Conservation (phyloP, 495 filamentous ascomycete genomes). For the Sabuloglossum arenarium region DNA sequence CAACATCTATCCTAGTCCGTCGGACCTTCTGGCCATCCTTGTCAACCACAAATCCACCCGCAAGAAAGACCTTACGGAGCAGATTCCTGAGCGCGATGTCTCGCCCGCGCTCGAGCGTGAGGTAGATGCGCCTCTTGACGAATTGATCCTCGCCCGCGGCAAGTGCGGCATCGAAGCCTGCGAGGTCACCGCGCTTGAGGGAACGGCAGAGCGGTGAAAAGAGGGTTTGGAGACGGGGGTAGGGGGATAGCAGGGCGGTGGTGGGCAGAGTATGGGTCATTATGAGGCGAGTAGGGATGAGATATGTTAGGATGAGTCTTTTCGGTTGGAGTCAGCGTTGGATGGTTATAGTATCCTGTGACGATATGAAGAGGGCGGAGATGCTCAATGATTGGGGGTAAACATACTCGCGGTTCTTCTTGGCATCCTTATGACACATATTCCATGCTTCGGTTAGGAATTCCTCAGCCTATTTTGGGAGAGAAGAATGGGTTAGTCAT, state of each 20-base stretch:
- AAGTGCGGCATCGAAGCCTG: slow-evolving; percentile 68
- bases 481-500: neutral
- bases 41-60: slow-evolving; percentile 51
- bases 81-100: slow-evolving; percentile 83
- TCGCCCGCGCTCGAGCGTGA: slow-evolving; percentile 77
- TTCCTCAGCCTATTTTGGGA: slow-evolving; percentile 42
- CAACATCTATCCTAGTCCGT: slow-evolving; percentile 57
- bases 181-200: slow-evolving; percentile 65
- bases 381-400: neutral
- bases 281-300: slow-evolving; percentile 77
- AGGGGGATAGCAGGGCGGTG: slow-evolving; percentile 42
- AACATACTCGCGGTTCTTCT: slow-evolving; percentile 58
- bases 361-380: neutral
- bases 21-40: slow-evolving; percentile 28
- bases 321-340: neutral
- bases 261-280: slow-evolving; percentile 72
- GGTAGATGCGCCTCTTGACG: slow-evolving; percentile 84
- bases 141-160: slow-evolving; percentile 65
- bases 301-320: slow-evolving; percentile 76
- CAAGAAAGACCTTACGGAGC: slow-evolving; percentile 71
- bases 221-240: slow-evolving; percentile 53
- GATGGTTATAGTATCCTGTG: neutral
- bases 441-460: slow-evolving; percentile 57
- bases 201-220: slow-evolving; percentile 56
- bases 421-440: slow-evolving; percentile 48